These are phyloP conservation scores for Fusarium graminum DNA, from an alignment of 2,329 filamentous ascomycete species.

Conservation along the genomic window DNA sequence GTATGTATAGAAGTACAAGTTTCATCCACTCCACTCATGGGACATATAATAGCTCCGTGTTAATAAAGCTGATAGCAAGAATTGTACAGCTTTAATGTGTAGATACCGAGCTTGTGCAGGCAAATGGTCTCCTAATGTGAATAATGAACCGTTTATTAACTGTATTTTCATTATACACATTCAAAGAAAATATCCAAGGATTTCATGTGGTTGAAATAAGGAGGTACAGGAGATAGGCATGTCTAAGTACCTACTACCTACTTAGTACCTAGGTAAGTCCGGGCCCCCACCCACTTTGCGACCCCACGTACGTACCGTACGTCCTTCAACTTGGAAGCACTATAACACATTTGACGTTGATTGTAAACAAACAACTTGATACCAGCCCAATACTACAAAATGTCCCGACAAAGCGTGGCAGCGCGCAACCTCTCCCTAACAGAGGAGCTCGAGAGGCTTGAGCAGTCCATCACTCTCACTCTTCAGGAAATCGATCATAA, in stretches of 20 bases:
- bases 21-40: too few species aligned
- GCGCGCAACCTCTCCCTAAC: constrained; percentile 79
- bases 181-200: too few species aligned
- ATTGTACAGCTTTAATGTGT: too few species aligned
- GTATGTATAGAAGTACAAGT: too few species aligned
- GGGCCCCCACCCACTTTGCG: neutral
- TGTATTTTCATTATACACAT: too few species aligned
- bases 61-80: too few species aligned
- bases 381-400: constrained; percentile 45
- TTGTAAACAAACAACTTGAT: constrained; percentile 26
- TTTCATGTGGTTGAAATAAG: neutral
- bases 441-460: constrained; percentile 94
- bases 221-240: neutral
- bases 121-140: too few species aligned
- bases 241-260: too few species aligned
- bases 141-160: too few species aligned
- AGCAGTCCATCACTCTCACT: constrained; percentile 96
- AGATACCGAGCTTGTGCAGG: too few species aligned
- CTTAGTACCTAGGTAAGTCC: too few species aligned
- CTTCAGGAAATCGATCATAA: constrained; percentile 99
- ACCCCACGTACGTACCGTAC: constrained; percentile 11
- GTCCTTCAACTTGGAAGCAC: constrained; percentile 24
- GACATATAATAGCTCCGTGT: too few species aligned
- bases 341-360: neutral
- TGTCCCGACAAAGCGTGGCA: constrained; percentile 64